Conservation (phyloP, 1,139 yeast species). For the Pichia sp. region DNA sequence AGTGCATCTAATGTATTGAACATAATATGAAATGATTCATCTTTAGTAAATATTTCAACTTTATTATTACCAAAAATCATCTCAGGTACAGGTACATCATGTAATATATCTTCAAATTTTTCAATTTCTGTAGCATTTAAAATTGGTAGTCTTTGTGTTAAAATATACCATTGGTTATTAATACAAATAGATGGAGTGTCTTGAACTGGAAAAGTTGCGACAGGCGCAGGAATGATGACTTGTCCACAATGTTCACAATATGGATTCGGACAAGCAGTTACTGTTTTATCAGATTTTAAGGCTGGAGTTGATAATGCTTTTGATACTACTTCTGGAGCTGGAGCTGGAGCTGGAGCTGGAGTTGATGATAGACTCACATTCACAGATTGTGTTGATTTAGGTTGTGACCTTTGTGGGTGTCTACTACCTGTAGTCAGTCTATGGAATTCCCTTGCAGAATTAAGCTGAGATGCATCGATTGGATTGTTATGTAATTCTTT, state of each 20-base stretch:
- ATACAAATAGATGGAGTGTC: slow-evolving; percentile 64
- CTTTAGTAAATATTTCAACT: slow-evolving; percentile 39
- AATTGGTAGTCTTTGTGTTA: slow-evolving; percentile 71
- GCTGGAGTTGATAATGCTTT: slow-evolving; percentile 23
- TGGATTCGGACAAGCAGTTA: slow-evolving; percentile 41
- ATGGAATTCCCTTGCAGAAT: slow-evolving; percentile 60
- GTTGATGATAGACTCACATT: too few species aligned
- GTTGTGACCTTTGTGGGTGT: slow-evolving; percentile 11
- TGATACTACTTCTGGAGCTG: too few species aligned
- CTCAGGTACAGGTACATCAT: slow-evolving; percentile 79
- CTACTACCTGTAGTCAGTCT: slow-evolving; percentile 28
- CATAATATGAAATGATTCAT: slow-evolving; percentile 33
- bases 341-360: neutral
- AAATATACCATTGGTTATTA: slow-evolving; percentile 64
- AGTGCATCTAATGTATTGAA: slow-evolving; percentile 82
- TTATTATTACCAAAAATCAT: slow-evolving; percentile 93
- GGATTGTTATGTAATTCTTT: slow-evolving; percentile 4
- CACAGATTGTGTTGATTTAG: too few species aligned
- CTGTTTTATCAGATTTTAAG: neutral
- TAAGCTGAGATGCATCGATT: slow-evolving; percentile 52
- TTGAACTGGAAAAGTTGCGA: slow-evolving; percentile 52
- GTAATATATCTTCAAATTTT: slow-evolving; percentile 51
- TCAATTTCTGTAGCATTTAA: slow-evolving; percentile 72
- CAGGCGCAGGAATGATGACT: slow-evolving; percentile 70
- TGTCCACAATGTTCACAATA: slow-evolving; percentile 62